Percentiles rank a stretch among this genome's conserved stretches.
phyloP scores from a whole-genome alignment of 768 basidiomycete genomes.

The Leccinellum albellum region DNA sequence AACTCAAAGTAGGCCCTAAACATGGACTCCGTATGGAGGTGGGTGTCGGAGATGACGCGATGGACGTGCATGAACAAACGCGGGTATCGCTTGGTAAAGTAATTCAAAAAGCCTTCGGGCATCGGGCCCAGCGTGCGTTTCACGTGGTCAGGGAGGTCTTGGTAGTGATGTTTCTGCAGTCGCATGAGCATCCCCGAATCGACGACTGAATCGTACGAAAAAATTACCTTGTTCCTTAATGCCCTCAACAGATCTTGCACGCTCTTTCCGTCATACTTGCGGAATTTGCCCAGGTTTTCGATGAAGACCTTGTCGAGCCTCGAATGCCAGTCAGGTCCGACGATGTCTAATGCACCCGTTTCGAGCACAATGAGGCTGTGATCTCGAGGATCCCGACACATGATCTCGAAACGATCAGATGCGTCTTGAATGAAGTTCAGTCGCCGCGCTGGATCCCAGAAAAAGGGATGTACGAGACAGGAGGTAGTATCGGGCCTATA shows the following conservation, averaged over 20 bases:
- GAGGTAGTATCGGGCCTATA: constrained; percentile 80
- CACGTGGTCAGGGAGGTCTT: constrained; percentile 90
- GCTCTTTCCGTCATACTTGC: constrained; percentile 90
- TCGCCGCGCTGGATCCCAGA: constrained; percentile 87
- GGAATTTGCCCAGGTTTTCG: constrained; percentile 93
- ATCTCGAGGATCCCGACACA: constrained; percentile 90
- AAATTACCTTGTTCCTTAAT: constrained; percentile 85
- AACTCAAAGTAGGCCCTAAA: constrained; percentile 88
- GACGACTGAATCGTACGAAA: not conserved
- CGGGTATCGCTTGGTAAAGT: constrained; percentile 94
- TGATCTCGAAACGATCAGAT: constrained; percentile 96
- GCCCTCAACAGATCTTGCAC: constrained; percentile 92
- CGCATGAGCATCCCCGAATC: constrained; percentile 8
- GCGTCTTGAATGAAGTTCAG: constrained; percentile 95
- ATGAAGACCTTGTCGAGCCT: constrained; percentile 86
- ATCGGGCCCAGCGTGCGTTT: constrained; percentile 86
- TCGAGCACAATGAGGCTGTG: constrained; percentile 73
- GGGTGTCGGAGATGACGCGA: constrained; percentile 66
- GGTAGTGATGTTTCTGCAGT: constrained; percentile 91
- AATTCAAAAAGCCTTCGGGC: constrained; percentile 87
- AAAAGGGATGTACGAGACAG: constrained; percentile 92
- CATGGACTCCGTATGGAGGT: constrained; percentile 81
- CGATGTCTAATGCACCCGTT: constrained; percentile 59
- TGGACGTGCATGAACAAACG: constrained; percentile 89
- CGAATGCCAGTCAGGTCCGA: constrained; percentile 88